Conservation (phyloP, 2,329 filamentous ascomycete genomes). For the Scortechinia acanthostroma region DNA sequence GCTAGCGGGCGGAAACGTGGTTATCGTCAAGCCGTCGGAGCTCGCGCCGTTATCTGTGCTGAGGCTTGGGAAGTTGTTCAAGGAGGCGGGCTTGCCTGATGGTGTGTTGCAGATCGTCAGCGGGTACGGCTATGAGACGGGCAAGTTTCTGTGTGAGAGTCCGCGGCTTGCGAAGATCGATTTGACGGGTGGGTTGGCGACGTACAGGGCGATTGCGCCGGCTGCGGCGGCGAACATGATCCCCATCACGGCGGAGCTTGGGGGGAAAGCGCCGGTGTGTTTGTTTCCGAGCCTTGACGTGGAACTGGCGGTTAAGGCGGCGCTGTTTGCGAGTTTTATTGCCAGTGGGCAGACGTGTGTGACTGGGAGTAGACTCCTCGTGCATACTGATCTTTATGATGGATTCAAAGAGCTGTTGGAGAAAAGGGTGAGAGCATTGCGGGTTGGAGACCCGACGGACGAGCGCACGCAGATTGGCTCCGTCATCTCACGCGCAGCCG, state of each 20-base stretch:
- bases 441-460: too few relatives aligned
- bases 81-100: slow-evolving; percentile 29
- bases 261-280: slow-evolving; percentile 59
- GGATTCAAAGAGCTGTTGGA: too few relatives aligned
- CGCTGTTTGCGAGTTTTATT: slow-evolving; percentile 34
- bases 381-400: slow-evolving; percentile 31
- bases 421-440: too few relatives aligned
- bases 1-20: slow-evolving; percentile 20
- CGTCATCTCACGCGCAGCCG: too few relatives aligned
- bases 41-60: slow-evolving; percentile 30
- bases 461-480: too few relatives aligned
- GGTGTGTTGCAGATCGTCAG: slow-evolving; percentile 35
- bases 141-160: slow-evolving; percentile 45
- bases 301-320: slow-evolving; percentile 50
- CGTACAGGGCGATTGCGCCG: slow-evolving; percentile 55
- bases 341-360: slow-evolving; percentile 48
- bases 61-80: slow-evolving; percentile 24
- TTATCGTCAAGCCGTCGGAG: slow-evolving; percentile 26
- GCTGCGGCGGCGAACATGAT: slow-evolving; percentile 50
- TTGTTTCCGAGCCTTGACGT: slow-evolving; percentile 56
- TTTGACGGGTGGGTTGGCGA: slow-evolving; percentile 61
- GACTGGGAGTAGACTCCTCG: slow-evolving; percentile 42
- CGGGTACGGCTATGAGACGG: slow-evolving; percentile 42
- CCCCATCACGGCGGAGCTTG: slow-evolving; percentile 66
- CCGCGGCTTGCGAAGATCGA: slow-evolving; percentile 55